Percentiles rank a stretch among this genome's conserved stretches.
phyloP scores from a whole-genome alignment of 345 rosid genomes.

The Moricandia arvensis region DNA sequence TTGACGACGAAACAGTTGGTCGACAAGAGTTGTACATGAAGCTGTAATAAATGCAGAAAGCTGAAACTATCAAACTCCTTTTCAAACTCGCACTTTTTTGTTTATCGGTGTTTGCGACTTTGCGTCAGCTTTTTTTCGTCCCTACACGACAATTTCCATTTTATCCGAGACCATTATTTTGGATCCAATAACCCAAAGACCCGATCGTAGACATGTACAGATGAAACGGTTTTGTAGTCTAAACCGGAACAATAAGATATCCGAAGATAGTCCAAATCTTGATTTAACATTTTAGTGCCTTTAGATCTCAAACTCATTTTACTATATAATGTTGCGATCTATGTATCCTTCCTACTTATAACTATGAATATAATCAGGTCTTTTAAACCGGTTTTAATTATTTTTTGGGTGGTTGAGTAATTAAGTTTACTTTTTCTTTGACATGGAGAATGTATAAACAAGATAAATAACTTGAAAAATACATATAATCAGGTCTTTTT shows the following conservation, averaged over 20 bases:
- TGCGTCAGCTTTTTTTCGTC: slow-evolving; percentile 41
- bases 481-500: too few species aligned
- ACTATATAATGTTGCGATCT: too few species aligned
- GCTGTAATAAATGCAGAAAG: slow-evolving; percentile 65
- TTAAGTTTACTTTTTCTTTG: too few species aligned
- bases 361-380: too few species aligned
- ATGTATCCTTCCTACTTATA: too few species aligned
- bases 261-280: neutral
- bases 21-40: slow-evolving; percentile 41
- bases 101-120: slow-evolving; percentile 34
- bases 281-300: too few species aligned
- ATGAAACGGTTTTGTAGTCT: neutral
- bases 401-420: too few species aligned
- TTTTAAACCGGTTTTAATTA: too few species aligned
- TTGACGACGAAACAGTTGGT: slow-evolving; percentile 8
- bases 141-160: slow-evolving; percentile 36
- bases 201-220: neutral
- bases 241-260: neutral
- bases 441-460: too few species aligned
- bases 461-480: too few species aligned
- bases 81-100: slow-evolving; percentile 25
- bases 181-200: slow-evolving; percentile 16
- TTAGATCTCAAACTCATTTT: too few species aligned
- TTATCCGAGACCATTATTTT: slow-evolving; percentile 13
- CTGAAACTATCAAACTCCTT: slow-evolving; percentile 37